Base-by-base conservation (phyloP, 768 basidiomycete genomes). In the Coprinellus aureogranulatus region DNA sequence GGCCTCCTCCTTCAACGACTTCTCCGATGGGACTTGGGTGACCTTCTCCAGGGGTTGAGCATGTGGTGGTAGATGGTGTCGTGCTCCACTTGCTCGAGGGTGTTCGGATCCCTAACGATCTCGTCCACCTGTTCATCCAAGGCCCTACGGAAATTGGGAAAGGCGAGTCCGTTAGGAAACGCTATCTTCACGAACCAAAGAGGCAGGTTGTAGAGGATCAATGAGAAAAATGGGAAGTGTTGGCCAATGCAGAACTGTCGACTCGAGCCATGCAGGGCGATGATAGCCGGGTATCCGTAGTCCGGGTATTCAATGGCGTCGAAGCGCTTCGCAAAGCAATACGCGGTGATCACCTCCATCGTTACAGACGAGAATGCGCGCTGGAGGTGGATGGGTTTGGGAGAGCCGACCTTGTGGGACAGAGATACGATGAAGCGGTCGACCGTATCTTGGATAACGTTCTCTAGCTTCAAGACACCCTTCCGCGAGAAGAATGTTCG, bases 31-130 rank as follows among this genome's bases (percentile, higher is more conserved):
- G 34, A 34, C 51, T 56, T 53, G 4, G n/a, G n/a, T n/a, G n/a
- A n/a, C n/a, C n/a, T n/a, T n/a, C n/a, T n/a, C n/a, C n/a, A n/a
- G n/a, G 54, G 44, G 16, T 31, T 56, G 3, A 60, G 44, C 6
- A 73, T 55, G 53, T 69, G 68, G 45, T 75, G 72, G 54, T 72
- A 77, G 44, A 76, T 72, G 11, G 66, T 72, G 28, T 72, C 71
- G 46, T 76, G 72, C 20, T 71, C 67, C 9, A 63, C 62, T 4
- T 65, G 45, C 10, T 59, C 41, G 14, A 77, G 59, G 14, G 60
- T 49, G 0, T 59, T 53, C 0, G 73, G 69, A 53, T 74, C 56
- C 1, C 54, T 56, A 1, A 71, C 46, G 48, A 70, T 59, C 20
- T 51, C 59, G 40, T 69, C 68, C 18, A 75, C 65, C 30, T 70